These are phyloP conservation scores for Lobosporangium transversale DNA, from an alignment of 192 early-diverging fungal genomes.

Conservation along the genomic window DNA sequence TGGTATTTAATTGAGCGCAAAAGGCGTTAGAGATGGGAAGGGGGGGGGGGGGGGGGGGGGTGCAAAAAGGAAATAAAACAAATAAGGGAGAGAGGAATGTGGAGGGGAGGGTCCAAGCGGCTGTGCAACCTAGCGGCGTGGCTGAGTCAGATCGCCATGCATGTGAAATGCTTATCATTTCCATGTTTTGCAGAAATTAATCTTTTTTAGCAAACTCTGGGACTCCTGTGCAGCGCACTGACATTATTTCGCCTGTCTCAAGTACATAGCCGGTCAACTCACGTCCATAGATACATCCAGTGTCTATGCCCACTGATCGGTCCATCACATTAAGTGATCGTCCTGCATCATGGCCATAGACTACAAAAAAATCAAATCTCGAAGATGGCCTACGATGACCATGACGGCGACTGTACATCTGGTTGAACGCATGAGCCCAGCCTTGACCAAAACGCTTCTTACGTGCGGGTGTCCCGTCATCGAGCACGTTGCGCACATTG, in stretches of 20 bases:
- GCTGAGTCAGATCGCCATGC: too few relatives aligned
- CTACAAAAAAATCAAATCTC: conserved; percentile 55
- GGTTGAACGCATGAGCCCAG: conserved; percentile 56
- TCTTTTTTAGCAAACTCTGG: too few relatives aligned
- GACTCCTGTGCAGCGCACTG: conserved; percentile 17
- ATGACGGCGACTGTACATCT: conserved; percentile 23
- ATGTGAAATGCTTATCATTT: too few relatives aligned
- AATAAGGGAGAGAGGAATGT: too few relatives aligned
- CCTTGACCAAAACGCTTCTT: conserved; percentile 47
- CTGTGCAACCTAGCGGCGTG: too few relatives aligned
- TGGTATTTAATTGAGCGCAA: too few relatives aligned
- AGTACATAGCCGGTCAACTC: conserved; percentile 62
- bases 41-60: too few relatives aligned
- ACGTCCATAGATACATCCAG: conserved; percentile 75
- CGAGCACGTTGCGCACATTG: conserved; percentile 67
- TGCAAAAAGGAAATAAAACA: too few relatives aligned
- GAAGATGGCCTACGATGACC: too few relatives aligned
- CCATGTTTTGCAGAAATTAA: too few relatives aligned
- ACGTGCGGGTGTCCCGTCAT: conserved; percentile 49
- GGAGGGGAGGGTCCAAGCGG: too few relatives aligned
- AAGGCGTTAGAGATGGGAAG: too few relatives aligned
- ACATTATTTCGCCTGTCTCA: conserved; percentile 29
- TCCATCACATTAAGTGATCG: conserved; percentile 63
- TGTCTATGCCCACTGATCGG: conserved; percentile 72
- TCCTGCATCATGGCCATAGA: conserved; percentile 78